Evolutionary conservation across 805 yeast species (phyloP).

Genomic region (Cyberlindnera amylophila): DNA sequence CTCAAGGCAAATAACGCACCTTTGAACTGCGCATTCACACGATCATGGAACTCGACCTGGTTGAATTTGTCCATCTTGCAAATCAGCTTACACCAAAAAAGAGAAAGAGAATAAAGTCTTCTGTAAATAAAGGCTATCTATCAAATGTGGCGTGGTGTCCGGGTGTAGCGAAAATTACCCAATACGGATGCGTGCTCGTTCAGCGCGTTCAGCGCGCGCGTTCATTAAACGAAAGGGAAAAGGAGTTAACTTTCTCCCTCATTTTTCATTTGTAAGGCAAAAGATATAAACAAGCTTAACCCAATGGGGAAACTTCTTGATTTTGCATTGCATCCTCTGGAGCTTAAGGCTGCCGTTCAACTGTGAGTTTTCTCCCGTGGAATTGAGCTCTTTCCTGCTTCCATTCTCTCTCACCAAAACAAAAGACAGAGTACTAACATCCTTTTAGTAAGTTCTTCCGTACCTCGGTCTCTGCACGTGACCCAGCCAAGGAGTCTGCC

Average conservation of each 20-base stretch:
- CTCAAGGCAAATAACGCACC: conserved; percentile 4
- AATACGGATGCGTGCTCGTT: background rate
- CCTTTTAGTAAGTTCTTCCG: conserved; percentile 38
- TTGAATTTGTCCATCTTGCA: conserved; percentile 5
- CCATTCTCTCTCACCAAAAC: background rate
- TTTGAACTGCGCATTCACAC: conserved; percentile 7
- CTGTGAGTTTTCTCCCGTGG: conserved; percentile 6
- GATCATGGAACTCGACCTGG: conserved; percentile 9
- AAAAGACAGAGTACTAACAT: conserved; percentile 1
- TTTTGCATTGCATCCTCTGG: conserved; percentile 14
- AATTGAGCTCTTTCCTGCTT: background rate
- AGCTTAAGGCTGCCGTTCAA: conserved; percentile 15
- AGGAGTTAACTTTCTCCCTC: too few species aligned
- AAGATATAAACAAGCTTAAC: background rate
- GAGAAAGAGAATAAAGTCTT: too few species aligned
- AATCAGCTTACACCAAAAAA: too few species aligned
- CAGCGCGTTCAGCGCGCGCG: too few species aligned
- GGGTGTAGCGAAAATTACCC: background rate
- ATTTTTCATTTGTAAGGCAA: too few species aligned
- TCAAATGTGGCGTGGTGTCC: conserved; percentile 1
- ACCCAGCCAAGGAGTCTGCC: conserved; percentile 34
- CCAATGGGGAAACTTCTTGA: conserved; percentile 15
- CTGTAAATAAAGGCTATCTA: too few species aligned
- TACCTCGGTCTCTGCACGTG: conserved; percentile 35
- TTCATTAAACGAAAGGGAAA: too few species aligned